A percentile compares a stretch with the other conserved stretches of the same genome.
Evolutionary conservation across 2,329 filamentous ascomycete genomes (phyloP).

Genomic region (Magnaporthiopsis rhizophila): DNA sequence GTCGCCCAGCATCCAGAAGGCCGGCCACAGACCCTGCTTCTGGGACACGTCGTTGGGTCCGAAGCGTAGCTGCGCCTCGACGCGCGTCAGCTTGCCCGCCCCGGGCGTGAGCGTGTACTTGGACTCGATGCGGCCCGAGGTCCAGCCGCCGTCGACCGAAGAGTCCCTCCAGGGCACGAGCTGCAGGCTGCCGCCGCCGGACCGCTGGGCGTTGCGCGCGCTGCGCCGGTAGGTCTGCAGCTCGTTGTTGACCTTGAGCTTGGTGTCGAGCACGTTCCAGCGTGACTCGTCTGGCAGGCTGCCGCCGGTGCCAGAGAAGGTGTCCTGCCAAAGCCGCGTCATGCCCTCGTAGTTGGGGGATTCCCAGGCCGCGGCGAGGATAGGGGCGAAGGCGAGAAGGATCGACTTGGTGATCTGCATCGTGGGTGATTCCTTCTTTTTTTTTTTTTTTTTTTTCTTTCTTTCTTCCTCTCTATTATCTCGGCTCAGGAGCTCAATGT

Average conservation of each 20-base stretch:
- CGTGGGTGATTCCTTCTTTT: not conserved
- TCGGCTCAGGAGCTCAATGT: too few species aligned
- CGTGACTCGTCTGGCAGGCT: constrained; percentile 46
- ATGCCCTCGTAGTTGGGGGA: constrained; percentile 32
- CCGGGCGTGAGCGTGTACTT: constrained; percentile 37
- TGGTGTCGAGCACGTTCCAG: constrained; percentile 50
- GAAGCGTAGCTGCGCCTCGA: constrained; percentile 39
- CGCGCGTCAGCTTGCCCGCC: constrained; percentile 34
- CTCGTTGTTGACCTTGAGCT: constrained; percentile 55
- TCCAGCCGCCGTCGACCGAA: constrained; percentile 33
- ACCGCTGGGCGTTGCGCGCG: constrained; percentile 40
- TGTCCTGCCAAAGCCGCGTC: constrained; percentile 33
- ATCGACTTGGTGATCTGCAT: constrained; percentile 18
- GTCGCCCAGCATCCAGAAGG: constrained; percentile 50
- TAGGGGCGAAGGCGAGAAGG: constrained; percentile 14
- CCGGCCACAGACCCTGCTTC: constrained; percentile 51
- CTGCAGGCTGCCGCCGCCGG: constrained; percentile 41
- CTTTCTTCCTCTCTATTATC: not conserved
- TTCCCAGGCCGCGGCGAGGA: constrained; percentile 26
- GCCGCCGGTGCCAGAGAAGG: constrained; percentile 28
- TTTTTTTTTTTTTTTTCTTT: not conserved
- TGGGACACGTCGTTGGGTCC: constrained; percentile 27
- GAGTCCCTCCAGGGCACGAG: constrained; percentile 38
- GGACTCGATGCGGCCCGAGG: constrained; percentile 46
- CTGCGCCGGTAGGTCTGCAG: constrained; percentile 39